Percentiles rank a stretch among this genome's conserved stretches.
phyloP scores from a whole-genome alignment of 1,284 basidiomycete genomes.

The Trichosporon inkin region DNA sequence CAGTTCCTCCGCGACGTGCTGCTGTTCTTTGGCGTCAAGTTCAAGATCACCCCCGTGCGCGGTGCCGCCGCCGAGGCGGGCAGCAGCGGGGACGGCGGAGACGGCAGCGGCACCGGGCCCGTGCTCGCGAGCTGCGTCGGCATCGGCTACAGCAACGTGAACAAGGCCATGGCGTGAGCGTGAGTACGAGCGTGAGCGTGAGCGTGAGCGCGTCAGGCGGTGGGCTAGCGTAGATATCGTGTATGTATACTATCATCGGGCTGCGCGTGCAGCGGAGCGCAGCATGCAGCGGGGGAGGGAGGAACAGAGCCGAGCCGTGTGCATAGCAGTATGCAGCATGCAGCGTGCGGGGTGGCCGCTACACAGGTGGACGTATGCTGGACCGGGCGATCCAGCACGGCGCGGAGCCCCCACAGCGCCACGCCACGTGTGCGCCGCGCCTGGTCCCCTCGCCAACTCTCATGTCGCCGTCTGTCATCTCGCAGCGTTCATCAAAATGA shows the following conservation, averaged over 20 bases:
- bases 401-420: too few species aligned
- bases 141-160: slow-evolving; percentile 53
- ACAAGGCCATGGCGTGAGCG: slow-evolving; percentile 52
- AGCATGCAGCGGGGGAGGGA: neutral
- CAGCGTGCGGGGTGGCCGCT: too few species aligned
- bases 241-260: slow-evolving; percentile 19
- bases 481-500: too few species aligned
- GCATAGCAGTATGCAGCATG: too few species aligned
- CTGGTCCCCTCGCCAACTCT: too few species aligned
- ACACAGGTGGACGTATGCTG: too few species aligned
- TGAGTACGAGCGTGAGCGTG: too few species aligned
- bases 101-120: slow-evolving; percentile 28
- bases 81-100: slow-evolving; percentile 4
- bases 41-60: slow-evolving; percentile 52
- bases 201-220: neutral
- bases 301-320: too few species aligned
- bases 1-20: slow-evolving; percentile 84
- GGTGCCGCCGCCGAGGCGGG: slow-evolving; percentile 18
- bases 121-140: slow-evolving; percentile 52
- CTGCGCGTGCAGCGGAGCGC: neutral
- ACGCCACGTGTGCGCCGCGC: too few species aligned
- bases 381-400: too few species aligned
- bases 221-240: slow-evolving; percentile 11
- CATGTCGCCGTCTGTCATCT: too few species aligned
- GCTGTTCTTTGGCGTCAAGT: slow-evolving; percentile 68